Base-by-base conservation (phyloP, 768 basidiomycete genomes). In the Boletus reticuloceps region DNA sequence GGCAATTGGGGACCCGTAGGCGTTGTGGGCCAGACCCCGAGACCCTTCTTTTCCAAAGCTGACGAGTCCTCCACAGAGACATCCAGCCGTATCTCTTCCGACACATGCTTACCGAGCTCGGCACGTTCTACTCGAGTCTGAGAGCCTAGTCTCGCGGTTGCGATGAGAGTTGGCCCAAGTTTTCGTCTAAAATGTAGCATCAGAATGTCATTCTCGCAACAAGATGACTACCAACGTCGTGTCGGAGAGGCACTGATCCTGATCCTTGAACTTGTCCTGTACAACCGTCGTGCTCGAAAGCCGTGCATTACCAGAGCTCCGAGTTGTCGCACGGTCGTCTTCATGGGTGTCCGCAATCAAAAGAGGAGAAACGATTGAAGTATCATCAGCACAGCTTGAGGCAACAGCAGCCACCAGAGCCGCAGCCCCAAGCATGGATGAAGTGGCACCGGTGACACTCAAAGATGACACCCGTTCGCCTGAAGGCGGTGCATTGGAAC, bases 181-280 rank as follows among this genome's bases (percentile, higher is more conserved):
- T 20, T 32, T 29, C 9, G 61, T 27, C 63, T 66, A 7, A 43
- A 34, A 46, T 8, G 5, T 16, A 17, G 27, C 17, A 6, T 64
- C 45, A 59, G 31, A 43, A 56, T 29, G 17, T 16, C 5, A 32
- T 3, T 25, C 11, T 17, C 17, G 11, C 4, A 22, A 32, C 12
- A 40, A 48, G n/a, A 37, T 4, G 29, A 44, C 17, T 16, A 64
- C 61, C 3, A 27, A 66, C 61, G 16, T 27, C 2, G 20, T 16
- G 27, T 50, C 19, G 17, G 47, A 31, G n/a, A 13, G 16, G 37
- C 13, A 20, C 9, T 17, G 54, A 19, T 53, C 32, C 19, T 19
- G 54, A 22, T 53, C 32, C 19, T 43, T 11, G 6, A 13, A 12
- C n/a, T 27, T 42, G 38, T 52, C 38, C 25, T 39, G 27, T 1